A percentile compares a stretch with the other conserved stretches of the same genome.
Conservation (phyloP, 331 rosid species). For the Acacia concinna region DNA sequence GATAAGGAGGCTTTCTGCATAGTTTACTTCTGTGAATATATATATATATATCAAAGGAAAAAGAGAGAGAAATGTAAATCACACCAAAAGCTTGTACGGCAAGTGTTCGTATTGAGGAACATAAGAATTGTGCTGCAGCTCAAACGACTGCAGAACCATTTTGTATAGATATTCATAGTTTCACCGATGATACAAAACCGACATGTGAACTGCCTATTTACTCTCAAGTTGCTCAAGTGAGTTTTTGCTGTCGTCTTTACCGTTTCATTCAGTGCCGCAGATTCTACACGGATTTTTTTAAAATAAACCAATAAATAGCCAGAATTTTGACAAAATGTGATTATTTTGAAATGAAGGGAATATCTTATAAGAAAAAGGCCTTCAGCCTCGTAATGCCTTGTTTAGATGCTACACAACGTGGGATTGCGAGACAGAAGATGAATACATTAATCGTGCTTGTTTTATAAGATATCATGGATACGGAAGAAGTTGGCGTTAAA, state of each 20-base stretch:
- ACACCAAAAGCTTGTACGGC: conserved; percentile 37
- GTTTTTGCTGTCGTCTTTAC: background rate
- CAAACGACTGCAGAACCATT: conserved; percentile 47
- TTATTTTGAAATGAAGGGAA: no score
- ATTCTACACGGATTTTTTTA: background rate
- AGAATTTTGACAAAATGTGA: no score
- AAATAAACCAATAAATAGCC: background rate
- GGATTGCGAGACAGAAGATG: background rate
- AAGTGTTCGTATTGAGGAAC: conserved; percentile 32
- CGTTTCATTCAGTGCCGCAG: background rate
- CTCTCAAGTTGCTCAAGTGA: background rate
- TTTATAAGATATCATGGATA: background rate
- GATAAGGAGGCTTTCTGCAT: conserved; percentile 44
- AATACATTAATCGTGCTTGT: background rate
- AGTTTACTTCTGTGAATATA: conserved; percentile 36
- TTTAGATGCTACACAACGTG: background rate
- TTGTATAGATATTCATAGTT: conserved; percentile 47
- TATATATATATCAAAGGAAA: conserved; percentile 27
- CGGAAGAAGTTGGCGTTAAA: background rate
- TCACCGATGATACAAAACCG: conserved; percentile 30
- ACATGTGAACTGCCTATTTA: background rate
- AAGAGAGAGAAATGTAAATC: conserved; percentile 10
- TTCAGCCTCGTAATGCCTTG: background rate
- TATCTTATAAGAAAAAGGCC: background rate
- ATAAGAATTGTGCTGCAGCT: conserved; percentile 46